A percentile compares a stretch with the other conserved stretches of the same genome.
Evolutionary conservation across 2,329 filamentous ascomycete genomes (phyloP).

Genomic region (Trichoderma semiorbis): DNA sequence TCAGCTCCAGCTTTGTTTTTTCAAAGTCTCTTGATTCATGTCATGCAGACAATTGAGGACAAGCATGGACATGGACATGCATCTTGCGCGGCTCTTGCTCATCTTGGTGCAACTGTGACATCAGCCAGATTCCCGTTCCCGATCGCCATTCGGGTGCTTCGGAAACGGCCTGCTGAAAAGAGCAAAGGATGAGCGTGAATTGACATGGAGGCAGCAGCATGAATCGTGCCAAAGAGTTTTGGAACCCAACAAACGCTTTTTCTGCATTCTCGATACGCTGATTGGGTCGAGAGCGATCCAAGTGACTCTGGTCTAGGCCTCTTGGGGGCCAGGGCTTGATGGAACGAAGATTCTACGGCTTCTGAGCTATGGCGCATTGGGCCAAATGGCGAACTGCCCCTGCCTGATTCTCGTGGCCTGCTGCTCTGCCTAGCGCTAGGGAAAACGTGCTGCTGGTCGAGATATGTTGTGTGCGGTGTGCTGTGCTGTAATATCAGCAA

Average conservation of each 20-base stretch:
- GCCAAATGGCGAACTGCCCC: not conserved
- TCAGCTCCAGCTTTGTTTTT: not conserved
- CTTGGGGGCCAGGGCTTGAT: not conserved
- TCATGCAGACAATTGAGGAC: not conserved
- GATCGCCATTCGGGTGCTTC: constrained; percentile 7
- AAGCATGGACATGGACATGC: not conserved
- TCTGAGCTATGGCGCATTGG: not conserved
- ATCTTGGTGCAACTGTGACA: constrained; percentile 15
- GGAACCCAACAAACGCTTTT: not conserved
- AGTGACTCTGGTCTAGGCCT: not conserved
- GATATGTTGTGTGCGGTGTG: constrained; percentile 2
- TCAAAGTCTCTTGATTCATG: not conserved
- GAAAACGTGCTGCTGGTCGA: not conserved
- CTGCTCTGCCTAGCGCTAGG: not conserved
- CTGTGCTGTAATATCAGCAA: not conserved
- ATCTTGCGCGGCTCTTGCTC: constrained; percentile 3
- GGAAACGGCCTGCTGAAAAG: not conserved
- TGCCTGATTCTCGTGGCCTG: not conserved
- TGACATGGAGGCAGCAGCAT: not conserved
- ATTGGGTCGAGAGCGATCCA: not conserved
- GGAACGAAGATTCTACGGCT: constrained; percentile 2
- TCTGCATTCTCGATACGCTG: not conserved
- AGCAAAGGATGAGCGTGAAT: not conserved
- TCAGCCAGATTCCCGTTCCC: constrained; percentile 14
- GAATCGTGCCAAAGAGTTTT: not conserved